Base-by-base conservation (phyloP, 2,329 filamentous ascomycete species). In the Cadophora luteo-olivacea region DNA sequence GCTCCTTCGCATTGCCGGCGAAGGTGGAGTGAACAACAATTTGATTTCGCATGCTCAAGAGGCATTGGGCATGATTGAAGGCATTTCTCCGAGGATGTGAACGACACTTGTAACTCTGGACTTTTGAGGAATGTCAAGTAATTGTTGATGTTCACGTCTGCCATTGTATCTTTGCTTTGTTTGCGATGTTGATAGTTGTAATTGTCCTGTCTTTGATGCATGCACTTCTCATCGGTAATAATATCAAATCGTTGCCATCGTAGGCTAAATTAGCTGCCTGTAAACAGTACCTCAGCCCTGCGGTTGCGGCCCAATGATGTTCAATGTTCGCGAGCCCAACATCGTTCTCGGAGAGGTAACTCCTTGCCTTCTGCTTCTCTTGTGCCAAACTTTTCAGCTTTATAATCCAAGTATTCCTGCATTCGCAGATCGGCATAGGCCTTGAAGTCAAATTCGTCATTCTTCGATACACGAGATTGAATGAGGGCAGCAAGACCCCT, bases 401-500 rank as follows among this genome's bases (percentile, higher is more conserved):
- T 7, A 33, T 51, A 57, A 11, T 55, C 33, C 32, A n/a, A 36
- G 38, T 57, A 65, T 38, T 65, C 62, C 11, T 45, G 9, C 6
- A 55, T 29, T 25, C 62, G 62, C 3, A 55, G n/a, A 19, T 55
- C 25, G 49, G 49, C 62, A 24, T 65, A 65, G 11, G 11, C 14
- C 3, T 38, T 48, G 11, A 41, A 65, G 38, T 55, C 62, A 6
- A 65, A 55, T 3, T 65, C 51, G 16, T 16, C 51, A 5, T 16
- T 24, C 6, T 29, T 29, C 25, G 62, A 41, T 8, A 45, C 51
- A 19, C 25, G 25, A 57, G 62, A 51, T 65, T 65, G 62, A 1
- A 65, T n/a, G 4, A 65, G 52, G 12, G 62, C 62, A 55, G 32
- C 33, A 24, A 65, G 19, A n/a, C 62, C 48, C 62, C 62, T 65